Evolutionary conservation across 2,329 filamentous ascomycete species (phyloP), one percentile per base, ranked within the genome.

Genomic region (Geosmithia morbida): DNA sequence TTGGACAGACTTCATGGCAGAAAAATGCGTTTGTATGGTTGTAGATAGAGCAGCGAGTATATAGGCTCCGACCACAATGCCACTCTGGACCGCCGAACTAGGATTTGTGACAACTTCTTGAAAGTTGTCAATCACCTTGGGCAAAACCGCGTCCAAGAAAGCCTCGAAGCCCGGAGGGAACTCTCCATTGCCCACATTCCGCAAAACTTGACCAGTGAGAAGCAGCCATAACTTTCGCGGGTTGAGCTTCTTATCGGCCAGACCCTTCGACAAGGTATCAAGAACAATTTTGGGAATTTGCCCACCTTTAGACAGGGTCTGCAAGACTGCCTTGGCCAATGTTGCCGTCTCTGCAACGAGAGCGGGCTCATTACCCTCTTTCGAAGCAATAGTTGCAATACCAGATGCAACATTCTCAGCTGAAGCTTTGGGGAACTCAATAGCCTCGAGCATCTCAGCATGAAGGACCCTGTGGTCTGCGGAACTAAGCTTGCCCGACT

Each of bases 361-460:
- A 41, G 89, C 89, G 37, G 74, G 68, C 62, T 98, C 92, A 56
- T 94, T 97, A 7, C 88, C 81, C 65, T 98, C 92, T 58, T 96
- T 95, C 7, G 75, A 66, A 17, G 85, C 81, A 14, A 87, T 70
- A 17, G 78, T 65, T 7, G 83, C 77, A 49, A 97, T 71, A 7
- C 77, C 78, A 45, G 72, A 67, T 1, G 79, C 74, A 29, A 90
- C 72, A 53, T 84, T 84, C 49, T 74, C 71, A 1, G 85, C 83
- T 40, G 84, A 71, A 2, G 72, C 63, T 11, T 70, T 62, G 2
- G 79, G 83, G 42, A 77, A 67, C 1, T 78, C 72, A 29, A 90
- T 64, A 7, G 72, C 69, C 45, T 76, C 70, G 2, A 98, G 71
- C 71, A 94, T 86, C 57, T 92, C 85, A 4, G 87, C 82, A 63